phyloP scores from a whole-genome alignment of 345 rosid genomes.

The Eucalyptus curtisii region DNA sequence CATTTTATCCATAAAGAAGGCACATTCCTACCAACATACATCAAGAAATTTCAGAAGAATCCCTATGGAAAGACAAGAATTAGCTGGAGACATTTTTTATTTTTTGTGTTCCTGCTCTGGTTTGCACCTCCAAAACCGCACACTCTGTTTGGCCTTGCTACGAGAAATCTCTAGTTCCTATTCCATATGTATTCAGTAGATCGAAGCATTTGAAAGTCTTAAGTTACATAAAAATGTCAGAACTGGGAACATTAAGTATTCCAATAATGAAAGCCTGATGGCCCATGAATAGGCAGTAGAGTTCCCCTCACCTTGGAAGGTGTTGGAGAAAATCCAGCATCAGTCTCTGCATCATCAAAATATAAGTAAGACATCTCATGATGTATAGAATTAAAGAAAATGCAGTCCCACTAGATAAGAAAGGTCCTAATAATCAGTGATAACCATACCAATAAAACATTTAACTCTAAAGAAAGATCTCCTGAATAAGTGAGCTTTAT shows the following conservation, averaged over 20 bases:
- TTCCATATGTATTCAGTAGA: neutral
- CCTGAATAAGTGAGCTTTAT: slow-evolving; percentile 35
- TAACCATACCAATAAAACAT: slow-evolving; percentile 50
- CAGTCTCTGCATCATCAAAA: slow-evolving; percentile 36
- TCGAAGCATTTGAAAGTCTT: neutral
- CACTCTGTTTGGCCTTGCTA: neutral
- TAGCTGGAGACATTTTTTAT: neutral
- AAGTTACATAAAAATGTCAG: neutral
- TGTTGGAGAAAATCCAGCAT: slow-evolving; percentile 71
- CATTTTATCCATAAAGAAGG: neutral
- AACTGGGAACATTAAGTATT: neutral
- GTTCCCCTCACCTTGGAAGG: slow-evolving; percentile 41
- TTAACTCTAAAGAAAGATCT: slow-evolving; percentile 56
- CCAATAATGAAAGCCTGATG: neutral
- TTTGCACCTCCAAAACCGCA: neutral
- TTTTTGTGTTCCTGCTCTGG: neutral
- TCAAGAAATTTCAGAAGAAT: neutral
- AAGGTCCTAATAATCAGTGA: neutral
- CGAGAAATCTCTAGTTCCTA: neutral
- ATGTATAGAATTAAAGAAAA: neutral
- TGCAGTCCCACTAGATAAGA: neutral
- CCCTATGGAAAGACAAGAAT: neutral
- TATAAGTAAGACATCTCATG: neutral
- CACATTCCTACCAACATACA: neutral
- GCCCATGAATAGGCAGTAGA: neutral